Base-by-base conservation (phyloP, 164 flowering plant genomes). In the Magnolia changhungtana region DNA sequence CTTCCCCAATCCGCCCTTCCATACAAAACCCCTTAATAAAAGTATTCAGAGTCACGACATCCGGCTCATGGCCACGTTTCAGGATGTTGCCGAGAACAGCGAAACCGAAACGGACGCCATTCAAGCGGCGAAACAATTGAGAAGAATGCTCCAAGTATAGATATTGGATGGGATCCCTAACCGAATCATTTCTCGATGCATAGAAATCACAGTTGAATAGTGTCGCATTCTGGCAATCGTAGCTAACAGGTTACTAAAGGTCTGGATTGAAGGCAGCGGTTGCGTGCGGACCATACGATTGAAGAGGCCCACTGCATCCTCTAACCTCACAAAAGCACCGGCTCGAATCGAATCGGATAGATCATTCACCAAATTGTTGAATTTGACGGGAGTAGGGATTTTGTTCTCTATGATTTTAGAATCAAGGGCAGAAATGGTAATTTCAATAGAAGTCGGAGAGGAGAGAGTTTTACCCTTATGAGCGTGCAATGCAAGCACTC, bases 51-150 rank as follows among this genome's bases (percentile, higher is more conserved):
- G 66, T 73, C 7, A 58, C 37, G 2, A 8, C n/a, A 52, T 75
- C 11, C 2, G 71, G 83, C 55, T 51, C 49, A 13, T 5, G 31
- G 45, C 76, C 74, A 1, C 70, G 65, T 52, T 79, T 78, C 21
- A 79, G 27, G 37, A 83, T 77, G 10, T 61, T 58, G 0, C 76
- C 76, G 3, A 81, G 50, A 50, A 83, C 50, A n/a, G 77, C 52
- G 18, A 75, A 70, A 1, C 76, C 82, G 8, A 37, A 68, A 23
- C 29, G 69, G 14, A 73, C 31, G 2, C 75, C 21, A 8, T 23
- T 31, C 78, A 81, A 65, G 5, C 49, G 29, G 31, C 76, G 18
- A 23, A 69, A 50, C 79, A 77, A 68, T 79, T 83, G 5, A 79
- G 66, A 52, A 83, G n/a, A 1, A 67, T 73, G 52, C 16, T 63